phyloP scores from a whole-genome alignment of 495 filamentous ascomycete genomes.

The Penicillium odoratum region DNA sequence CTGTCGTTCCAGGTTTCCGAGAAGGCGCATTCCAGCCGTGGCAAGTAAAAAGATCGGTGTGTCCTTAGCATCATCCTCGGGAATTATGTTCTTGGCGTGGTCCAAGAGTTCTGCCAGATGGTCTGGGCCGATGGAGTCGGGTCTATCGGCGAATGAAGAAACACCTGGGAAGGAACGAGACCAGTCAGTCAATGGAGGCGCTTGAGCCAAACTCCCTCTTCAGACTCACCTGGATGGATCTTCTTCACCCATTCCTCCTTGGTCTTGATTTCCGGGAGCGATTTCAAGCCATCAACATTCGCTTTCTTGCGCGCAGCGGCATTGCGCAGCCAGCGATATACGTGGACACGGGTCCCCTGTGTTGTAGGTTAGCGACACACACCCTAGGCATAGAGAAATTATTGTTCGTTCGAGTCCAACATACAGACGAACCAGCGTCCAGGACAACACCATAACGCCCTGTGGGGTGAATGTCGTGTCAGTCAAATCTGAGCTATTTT shows the following conservation, averaged over 20 bases:
- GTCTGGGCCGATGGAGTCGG: conserved; percentile 73
- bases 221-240: conserved; percentile 71
- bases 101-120: conserved; percentile 76
- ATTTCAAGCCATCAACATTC: conserved; percentile 58
- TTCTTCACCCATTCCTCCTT: conserved; percentile 91
- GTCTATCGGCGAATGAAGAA: conserved; percentile 80
- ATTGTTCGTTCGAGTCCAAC: conserved; percentile 13
- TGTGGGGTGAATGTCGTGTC: conserved; percentile 16
- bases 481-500: conserved; percentile 1
- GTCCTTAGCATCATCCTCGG: conserved; percentile 69
- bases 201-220: not conserved
- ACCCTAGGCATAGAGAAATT: not conserved
- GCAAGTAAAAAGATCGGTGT: conserved; percentile 95
- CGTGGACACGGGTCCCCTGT: conserved; percentile 84
- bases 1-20: conserved; percentile 70
- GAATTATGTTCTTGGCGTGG: conserved; percentile 85
- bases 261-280: conserved; percentile 76
- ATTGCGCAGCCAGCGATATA: conserved; percentile 89
- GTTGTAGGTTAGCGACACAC: conserved; percentile 11
- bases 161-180: conserved; percentile 53
- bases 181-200: conserved; percentile 9
- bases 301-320: conserved; percentile 63
- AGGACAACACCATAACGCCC: conserved; percentile 68
- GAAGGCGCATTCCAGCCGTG: conserved; percentile 93
- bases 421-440: conserved; percentile 69